Conservation (phyloP, 1,139 yeast species). For the Nakaseomyces kungkrabaensis region DNA sequence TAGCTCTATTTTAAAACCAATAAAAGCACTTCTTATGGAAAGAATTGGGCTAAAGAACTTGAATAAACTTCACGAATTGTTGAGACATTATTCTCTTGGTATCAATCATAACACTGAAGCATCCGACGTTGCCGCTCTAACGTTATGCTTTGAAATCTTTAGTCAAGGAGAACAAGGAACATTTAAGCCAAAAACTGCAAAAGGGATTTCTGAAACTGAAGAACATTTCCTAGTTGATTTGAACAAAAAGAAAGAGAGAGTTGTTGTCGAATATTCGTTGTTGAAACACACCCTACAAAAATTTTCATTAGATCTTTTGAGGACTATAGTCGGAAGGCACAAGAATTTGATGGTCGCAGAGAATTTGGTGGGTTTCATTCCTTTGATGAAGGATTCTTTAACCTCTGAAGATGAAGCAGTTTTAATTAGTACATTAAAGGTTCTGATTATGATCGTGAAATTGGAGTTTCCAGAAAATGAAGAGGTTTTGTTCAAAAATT, state of each 20-base stretch:
- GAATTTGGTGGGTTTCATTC: slow-evolving; percentile 65
- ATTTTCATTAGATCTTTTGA: slow-evolving; percentile 68
- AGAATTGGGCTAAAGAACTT: slow-evolving; percentile 59
- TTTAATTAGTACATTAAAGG: slow-evolving; percentile 54
- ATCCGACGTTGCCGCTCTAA: slow-evolving; percentile 47
- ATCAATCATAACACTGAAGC: slow-evolving; percentile 56
- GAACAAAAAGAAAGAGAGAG: slow-evolving; percentile 47
- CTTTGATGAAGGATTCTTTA: slow-evolving; percentile 53
- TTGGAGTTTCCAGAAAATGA: slow-evolving; percentile 53
- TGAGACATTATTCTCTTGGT: slow-evolving; percentile 71
- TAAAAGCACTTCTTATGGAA: slow-evolving; percentile 54
- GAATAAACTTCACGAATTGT: slow-evolving; percentile 66
- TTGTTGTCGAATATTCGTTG: slow-evolving; percentile 42
- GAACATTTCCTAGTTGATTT: slow-evolving; percentile 64
- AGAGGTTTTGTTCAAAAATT: slow-evolving; percentile 43
- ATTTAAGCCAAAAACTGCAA: slow-evolving; percentile 11
- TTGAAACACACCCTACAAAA: slow-evolving; percentile 55
- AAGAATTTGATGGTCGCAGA: slow-evolving; percentile 45
- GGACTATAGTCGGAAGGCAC: slow-evolving; percentile 61
- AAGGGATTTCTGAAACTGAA: slow-evolving; percentile 31
- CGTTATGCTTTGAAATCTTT: slow-evolving; percentile 67
- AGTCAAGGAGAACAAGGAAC: slow-evolving; percentile 39
- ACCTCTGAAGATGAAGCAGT: slow-evolving; percentile 66
- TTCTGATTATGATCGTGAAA: slow-evolving; percentile 51
- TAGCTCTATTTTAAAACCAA: slow-evolving; percentile 56